Conservation (phyloP, 2,329 filamentous ascomycete genomes). For the Scedosporium minutisporum region DNA sequence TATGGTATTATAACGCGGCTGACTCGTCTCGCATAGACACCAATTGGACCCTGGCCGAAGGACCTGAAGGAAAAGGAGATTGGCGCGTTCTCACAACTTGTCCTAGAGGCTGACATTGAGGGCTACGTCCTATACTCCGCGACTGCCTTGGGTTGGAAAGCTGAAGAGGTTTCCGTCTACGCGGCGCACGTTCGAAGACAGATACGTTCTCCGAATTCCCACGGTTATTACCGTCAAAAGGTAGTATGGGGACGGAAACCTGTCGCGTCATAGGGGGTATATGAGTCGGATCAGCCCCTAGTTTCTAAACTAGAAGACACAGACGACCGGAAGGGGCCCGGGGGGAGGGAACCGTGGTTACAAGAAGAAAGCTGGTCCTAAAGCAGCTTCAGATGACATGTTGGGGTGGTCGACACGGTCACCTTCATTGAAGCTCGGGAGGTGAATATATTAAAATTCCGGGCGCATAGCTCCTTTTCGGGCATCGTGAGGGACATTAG, state of each 20-base stretch:
- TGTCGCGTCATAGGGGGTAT: too few species aligned
- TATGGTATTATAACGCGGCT: constrained; percentile 20
- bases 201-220: constrained; percentile 22
- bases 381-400: too few species aligned
- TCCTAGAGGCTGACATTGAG: constrained; percentile 23
- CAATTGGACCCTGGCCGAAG: constrained; percentile 35
- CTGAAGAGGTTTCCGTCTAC: constrained; percentile 22
- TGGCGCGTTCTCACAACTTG: constrained; percentile 26
- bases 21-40: constrained; percentile 12
- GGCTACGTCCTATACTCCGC: constrained; percentile 27
- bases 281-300: too few species aligned
- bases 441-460: too few species aligned
- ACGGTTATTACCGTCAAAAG: constrained; percentile 30
- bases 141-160: constrained; percentile 23
- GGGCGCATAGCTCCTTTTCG: too few species aligned
- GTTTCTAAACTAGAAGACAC: too few species aligned
- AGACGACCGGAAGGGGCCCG: too few species aligned
- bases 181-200: constrained; percentile 22
- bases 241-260: constrained; percentile 9
- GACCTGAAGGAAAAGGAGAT: constrained; percentile 34
- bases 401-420: too few species aligned
- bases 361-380: too few species aligned
- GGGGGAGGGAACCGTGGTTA: too few species aligned
- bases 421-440: too few species aligned
- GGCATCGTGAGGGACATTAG: too few species aligned